Conservation (phyloP, 169 alveolate genomes). For the Eimeria zaria region DNA sequence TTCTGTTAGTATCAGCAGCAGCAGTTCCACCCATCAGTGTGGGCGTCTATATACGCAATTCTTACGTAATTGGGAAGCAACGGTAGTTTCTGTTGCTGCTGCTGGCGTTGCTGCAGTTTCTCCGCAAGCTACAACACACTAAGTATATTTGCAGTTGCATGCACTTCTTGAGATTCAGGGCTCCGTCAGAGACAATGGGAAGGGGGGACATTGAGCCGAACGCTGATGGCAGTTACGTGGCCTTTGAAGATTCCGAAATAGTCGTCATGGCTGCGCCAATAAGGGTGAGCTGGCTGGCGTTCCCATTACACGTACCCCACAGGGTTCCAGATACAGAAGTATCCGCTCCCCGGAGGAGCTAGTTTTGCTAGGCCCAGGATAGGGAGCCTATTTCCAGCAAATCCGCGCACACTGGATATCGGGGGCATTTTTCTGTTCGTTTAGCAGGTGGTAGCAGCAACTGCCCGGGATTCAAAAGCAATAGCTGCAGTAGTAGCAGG, state of each 20-base stretch:
- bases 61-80: not conserved
- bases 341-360: too few relatives aligned
- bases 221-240: constrained; percentile 79
- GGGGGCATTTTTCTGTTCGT: not conserved
- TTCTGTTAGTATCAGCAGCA: not conserved
- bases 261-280: constrained; percentile 81
- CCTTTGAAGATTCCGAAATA: constrained; percentile 41
- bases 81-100: not conserved
- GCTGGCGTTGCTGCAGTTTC: not conserved
- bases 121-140: too few relatives aligned
- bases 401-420: not conserved
- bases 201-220: constrained; percentile 68
- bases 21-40: not conserved
- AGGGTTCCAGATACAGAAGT: not conserved
- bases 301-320: not conserved
- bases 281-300: constrained; percentile 47
- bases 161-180: constrained; percentile 9
- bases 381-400: not conserved
- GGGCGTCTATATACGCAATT: not conserved
- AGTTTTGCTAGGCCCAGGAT: not conserved
- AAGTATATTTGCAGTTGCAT: not conserved
- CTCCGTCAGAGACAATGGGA: constrained; percentile 71
- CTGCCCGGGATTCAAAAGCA: not conserved
- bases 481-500: not conserved
- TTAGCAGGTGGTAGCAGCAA: not conserved